A percentile compares a stretch with the other conserved stretches of the same genome.
Conservation (phyloP, 2,329 filamentous ascomycete genomes). For the Cladophialophora bantiana region DNA sequence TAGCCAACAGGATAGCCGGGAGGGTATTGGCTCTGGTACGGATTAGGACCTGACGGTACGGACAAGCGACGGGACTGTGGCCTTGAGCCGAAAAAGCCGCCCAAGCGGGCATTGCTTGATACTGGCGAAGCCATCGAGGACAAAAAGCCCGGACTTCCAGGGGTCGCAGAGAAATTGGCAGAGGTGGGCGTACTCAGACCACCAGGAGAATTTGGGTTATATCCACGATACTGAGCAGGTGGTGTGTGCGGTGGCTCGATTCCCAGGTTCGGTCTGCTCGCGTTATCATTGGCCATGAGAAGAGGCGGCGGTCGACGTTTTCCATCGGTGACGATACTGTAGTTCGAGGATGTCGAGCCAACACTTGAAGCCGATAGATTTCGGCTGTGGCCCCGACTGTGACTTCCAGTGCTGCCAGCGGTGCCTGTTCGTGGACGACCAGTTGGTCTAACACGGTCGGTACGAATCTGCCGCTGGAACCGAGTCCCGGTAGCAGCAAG, state of each 20-base stretch:
- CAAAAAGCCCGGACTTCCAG: conserved; percentile 77
- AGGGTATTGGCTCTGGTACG: conserved; percentile 66
- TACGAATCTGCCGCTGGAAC: conserved; percentile 90
- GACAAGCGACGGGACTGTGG: conserved; percentile 78
- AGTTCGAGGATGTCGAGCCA: conserved; percentile 73
- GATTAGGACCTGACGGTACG: conserved; percentile 76
- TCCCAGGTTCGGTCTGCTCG: conserved; percentile 66
- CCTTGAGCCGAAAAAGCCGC: conserved; percentile 75
- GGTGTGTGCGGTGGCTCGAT: conserved; percentile 73
- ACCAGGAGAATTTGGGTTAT: conserved; percentile 71
- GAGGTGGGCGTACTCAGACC: conserved; percentile 85
- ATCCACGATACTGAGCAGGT: conserved; percentile 69
- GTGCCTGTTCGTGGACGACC: conserved; percentile 79
- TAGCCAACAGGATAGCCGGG: conserved; percentile 32
- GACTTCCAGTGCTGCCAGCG: conserved; percentile 72
- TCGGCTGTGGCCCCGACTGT: conserved; percentile 77
- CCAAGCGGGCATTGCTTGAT: conserved; percentile 71
- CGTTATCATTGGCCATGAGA: conserved; percentile 79
- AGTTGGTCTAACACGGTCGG: conserved; percentile 79
- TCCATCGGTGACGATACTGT: conserved; percentile 68
- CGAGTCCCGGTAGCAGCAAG: conserved; percentile 89
- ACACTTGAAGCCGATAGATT: conserved; percentile 92
- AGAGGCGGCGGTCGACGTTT: conserved; percentile 77
- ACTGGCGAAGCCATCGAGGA: conserved; percentile 75
- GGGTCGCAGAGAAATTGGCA: conserved; percentile 77